Percentiles rank a stretch among this genome's conserved stretches.
phyloP scores from a whole-genome alignment of 257 asterid genomes.

The Gardenia jasminoides region DNA sequence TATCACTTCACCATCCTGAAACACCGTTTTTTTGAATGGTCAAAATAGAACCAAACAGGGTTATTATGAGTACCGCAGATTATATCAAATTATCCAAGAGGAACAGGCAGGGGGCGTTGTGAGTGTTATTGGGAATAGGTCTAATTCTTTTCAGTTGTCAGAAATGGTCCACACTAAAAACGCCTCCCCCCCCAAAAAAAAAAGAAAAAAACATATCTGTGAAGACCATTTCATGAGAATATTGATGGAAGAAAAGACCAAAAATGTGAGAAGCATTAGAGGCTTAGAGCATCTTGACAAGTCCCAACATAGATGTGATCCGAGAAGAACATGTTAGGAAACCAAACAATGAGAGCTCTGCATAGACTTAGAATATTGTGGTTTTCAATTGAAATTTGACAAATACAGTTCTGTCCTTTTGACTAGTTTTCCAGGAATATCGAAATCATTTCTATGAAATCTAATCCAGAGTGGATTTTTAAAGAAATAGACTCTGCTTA shows the following conservation, averaged over 20 bases:
- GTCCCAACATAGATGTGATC: neutral
- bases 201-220: neutral
- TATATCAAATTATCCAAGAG: neutral
- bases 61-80: neutral
- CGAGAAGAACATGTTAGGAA: neutral
- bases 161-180: neutral
- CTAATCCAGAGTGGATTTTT: no score
- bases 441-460: no score
- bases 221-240: neutral
- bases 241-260: neutral
- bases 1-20: neutral
- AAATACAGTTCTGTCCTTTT: no score
- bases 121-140: neutral
- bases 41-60: neutral
- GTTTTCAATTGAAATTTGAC: no score
- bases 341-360: neutral
- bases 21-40: neutral
- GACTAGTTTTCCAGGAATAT: no score
- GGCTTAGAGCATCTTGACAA: neutral
- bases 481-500: no score
- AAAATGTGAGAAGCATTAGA: no score
- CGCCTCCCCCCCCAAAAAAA: no score
- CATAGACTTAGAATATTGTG: neutral
- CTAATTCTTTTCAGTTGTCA: neutral
- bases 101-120: neutral